phyloP scores from a whole-genome alignment of 1,284 basidiomycete genomes.

The Rhodotorula sp. region DNA sequence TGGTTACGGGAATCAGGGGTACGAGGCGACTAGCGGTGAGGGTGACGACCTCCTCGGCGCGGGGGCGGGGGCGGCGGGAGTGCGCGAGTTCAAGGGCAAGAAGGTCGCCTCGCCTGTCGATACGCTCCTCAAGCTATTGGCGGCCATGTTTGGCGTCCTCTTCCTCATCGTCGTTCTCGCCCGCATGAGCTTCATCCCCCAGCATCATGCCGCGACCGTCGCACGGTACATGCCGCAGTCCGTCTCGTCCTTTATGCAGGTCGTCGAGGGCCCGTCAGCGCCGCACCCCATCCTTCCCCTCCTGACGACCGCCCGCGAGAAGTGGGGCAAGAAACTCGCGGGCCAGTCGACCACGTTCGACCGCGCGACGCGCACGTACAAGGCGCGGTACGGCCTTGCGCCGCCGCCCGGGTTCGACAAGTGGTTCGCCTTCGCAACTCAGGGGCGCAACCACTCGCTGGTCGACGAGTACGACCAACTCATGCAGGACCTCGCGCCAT shows the following conservation, averaged over 20 bases:
- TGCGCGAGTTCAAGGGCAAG: conserved; percentile 1
- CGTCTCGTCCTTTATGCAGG: conserved; percentile 34
- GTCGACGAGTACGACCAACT: conserved; percentile 89
- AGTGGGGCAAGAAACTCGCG: conserved; percentile 30
- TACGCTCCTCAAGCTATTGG: conserved; percentile 25
- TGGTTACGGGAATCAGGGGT: conserved; percentile 10
- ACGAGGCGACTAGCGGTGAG: conserved; percentile 50
- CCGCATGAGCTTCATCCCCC: conserved; percentile 26
- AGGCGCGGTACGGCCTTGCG: conserved; percentile 68
- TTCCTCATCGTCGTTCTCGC: conserved; percentile 28
- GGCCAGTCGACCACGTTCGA: conserved; percentile 44
- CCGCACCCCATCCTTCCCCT: conserved; percentile 47
- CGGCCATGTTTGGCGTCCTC: conserved; percentile 22
- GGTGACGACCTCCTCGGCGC: conserved; percentile 62
- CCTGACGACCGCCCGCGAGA: conserved; percentile 26
- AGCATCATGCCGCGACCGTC: conserved; percentile 24
- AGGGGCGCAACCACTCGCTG: conserved; percentile 71
- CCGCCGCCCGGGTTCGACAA: conserved; percentile 85
- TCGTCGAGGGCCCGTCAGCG: conserved; percentile 28
- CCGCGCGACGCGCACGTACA: conserved; percentile 75
- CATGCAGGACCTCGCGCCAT: conserved; percentile 75
- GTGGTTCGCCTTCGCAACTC: conserved; percentile 78
- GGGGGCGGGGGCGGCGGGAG: conserved; percentile 45
- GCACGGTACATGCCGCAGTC: conserved; percentile 34
- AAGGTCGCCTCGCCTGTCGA: conserved; percentile 8